Evolutionary conservation across 2,329 filamentous ascomycete genomes (phyloP), one percentile per base, ranked within the genome.

Genomic region (Talaromyces sp.): DNA sequence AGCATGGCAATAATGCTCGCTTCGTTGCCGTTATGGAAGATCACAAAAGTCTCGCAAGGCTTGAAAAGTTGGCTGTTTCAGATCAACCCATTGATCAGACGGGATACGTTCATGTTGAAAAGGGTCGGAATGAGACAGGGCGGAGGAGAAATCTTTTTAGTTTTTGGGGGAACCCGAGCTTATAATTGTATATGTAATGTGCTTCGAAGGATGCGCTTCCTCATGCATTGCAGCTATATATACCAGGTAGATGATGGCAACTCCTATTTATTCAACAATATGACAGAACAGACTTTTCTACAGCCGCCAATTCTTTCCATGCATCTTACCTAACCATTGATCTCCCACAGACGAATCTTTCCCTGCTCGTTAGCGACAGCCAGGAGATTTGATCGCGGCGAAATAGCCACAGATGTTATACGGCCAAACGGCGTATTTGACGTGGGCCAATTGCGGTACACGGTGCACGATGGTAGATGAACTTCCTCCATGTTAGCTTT

Each of bases 371-470:
- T 98, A 18, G 88, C 93, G 59, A 98, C 90, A 11, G 91, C 91
- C 67, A 99, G 74, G 70, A 93, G 75, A 69, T 89, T 84, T 65
- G 86, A 89, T 65, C 83, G 81, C 5, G 79, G 81, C 21, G 84
- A 84, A 73, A 91, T 89, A 2, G 90, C 88, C 64, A 92, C 85
- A 0, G 86, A 82, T 1, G 91, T 90, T 67, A 98, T 87, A 64
- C 92, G 84, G 0, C 95, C 95, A 65, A 99, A 77, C 0, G 93
- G 92, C 62, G 95, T 99, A 74, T 90, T 88, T 66, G 87, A 86
- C 60, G 93, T 99, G 25, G 95, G 95, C 95, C 95, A 99, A 77
- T 99, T 99, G 71, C 88, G 87, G 82, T 95, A 99, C 21, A 98
- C 91, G 1, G 92, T 96, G 75, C 92, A 96, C 68, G 86, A 93